Percentiles rank a stretch among this genome's conserved stretches.
Conservation (phyloP, 441 rosid species). For the Gossypium trilobum region DNA sequence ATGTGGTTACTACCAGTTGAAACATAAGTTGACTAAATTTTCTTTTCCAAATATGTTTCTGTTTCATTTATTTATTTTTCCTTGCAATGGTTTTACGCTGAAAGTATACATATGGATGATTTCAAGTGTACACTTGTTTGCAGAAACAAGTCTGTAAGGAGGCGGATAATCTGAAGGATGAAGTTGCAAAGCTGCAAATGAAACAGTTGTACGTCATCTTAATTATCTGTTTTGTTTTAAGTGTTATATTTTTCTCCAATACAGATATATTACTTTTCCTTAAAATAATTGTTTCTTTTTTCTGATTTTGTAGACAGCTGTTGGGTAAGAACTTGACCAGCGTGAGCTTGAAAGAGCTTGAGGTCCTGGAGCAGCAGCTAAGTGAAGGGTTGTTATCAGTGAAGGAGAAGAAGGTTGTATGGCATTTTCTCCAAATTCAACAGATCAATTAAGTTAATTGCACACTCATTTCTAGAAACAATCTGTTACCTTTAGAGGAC, state of each 20-base stretch:
- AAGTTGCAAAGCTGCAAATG: constrained; percentile 55
- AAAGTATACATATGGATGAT: not conserved
- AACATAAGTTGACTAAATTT: not conserved
- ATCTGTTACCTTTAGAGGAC: not conserved
- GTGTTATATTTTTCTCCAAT: not conserved
- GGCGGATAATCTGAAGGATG: constrained; percentile 48
- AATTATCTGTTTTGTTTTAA: constrained; percentile 2
- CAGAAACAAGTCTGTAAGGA: constrained; percentile 46
- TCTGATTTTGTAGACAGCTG: constrained; percentile 37
- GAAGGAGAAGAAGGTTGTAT: constrained; percentile 61
- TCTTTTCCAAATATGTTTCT: not conserved
- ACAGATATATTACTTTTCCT: constrained; percentile 8
- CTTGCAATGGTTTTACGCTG: not conserved
- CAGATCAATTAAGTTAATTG: not conserved
- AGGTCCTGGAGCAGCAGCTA: constrained; percentile 62
- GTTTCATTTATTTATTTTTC: not conserved
- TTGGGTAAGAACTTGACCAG: constrained; percentile 59
- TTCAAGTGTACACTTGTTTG: constrained; percentile 12
- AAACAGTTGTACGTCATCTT: constrained; percentile 53
- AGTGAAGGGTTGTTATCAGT: constrained; percentile 51
- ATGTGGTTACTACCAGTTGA: not conserved
- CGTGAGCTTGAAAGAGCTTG: constrained; percentile 62
- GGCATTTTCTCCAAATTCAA: constrained; percentile 9
- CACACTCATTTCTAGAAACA: not conserved
- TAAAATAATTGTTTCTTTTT: constrained; percentile 9